These are phyloP conservation scores for Podospora comata DNA, from an alignment of 495 filamentous ascomycete genomes.

Conservation along the genomic window DNA sequence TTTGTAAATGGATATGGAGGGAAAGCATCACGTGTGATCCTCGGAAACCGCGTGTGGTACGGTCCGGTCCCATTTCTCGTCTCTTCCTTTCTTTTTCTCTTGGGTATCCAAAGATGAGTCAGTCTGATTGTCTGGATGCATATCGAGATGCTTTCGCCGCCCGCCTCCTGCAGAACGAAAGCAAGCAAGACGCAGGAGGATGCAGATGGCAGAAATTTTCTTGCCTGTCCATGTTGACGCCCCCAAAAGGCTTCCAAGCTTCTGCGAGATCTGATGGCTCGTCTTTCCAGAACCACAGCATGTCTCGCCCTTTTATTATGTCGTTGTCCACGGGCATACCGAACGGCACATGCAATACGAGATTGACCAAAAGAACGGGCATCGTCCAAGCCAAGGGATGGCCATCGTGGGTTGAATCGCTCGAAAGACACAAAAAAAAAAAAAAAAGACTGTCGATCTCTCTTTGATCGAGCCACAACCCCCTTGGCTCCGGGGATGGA, in stretches of 20 bases:
- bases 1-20: background rate
- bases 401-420: background rate
- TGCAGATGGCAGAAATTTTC: background rate
- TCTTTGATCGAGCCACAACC: background rate
- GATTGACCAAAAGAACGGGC: slow-evolving; percentile 1
- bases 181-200: background rate
- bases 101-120: background rate
- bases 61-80: background rate
- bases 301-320: slow-evolving; percentile 1
- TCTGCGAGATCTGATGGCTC: background rate
- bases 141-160: background rate
- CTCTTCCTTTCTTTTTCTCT: background rate
- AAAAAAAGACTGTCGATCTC: background rate
- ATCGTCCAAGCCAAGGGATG: slow-evolving; percentile 5
- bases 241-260: background rate
- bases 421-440: background rate
- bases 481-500: background rate
- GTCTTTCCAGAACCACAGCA: background rate
- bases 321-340: slow-evolving; percentile 5
- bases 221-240: background rate
- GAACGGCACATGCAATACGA: slow-evolving; percentile 11
- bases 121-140: background rate
- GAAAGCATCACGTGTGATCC: background rate
- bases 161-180: background rate
- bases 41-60: background rate